phyloP scores from a whole-genome alignment of 2,329 filamentous ascomycete species.

The Ascochyta koolunga region DNA sequence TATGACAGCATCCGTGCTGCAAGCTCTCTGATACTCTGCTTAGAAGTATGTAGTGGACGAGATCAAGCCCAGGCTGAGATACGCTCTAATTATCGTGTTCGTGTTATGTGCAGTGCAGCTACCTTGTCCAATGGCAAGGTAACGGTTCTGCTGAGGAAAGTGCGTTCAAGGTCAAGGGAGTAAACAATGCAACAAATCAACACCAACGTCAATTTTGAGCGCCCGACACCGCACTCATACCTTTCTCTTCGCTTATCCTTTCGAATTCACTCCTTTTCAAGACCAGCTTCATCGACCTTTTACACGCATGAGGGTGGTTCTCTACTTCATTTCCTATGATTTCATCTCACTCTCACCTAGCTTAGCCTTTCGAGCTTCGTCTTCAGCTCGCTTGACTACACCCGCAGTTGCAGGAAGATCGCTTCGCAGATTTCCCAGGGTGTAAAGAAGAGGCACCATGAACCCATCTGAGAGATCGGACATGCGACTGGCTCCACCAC shows the following conservation, averaged over 20 bases:
- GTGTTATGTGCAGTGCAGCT: neutral
- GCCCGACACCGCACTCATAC: slow-evolving; percentile 12
- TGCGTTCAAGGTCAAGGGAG: neutral
- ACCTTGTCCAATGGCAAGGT: neutral
- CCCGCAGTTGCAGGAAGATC: neutral
- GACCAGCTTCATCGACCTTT: slow-evolving; percentile 21
- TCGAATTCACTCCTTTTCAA: slow-evolving; percentile 3
- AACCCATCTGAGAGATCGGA: neutral
- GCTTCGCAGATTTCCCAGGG: neutral
- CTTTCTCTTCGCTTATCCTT: slow-evolving; percentile 16
- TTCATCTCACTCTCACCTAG: neutral
- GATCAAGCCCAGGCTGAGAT: neutral
- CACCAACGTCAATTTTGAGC: neutral
- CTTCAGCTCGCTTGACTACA: neutral
- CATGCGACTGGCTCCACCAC: neutral
- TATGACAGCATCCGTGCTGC: slow-evolving; percentile 46
- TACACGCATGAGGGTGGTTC: slow-evolving; percentile 21
- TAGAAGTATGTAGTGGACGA: too few relatives aligned
- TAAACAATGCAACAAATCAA: slow-evolving; percentile 5
- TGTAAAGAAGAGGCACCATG: neutral
- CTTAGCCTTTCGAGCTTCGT: neutral
- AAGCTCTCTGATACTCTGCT: slow-evolving; percentile 22
- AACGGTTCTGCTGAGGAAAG: neutral
- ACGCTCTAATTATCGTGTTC: neutral
- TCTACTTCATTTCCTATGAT: slow-evolving; percentile 1